phyloP scores from a whole-genome alignment of 2,329 filamentous ascomycete species.

The Claviceps sp. region DNA sequence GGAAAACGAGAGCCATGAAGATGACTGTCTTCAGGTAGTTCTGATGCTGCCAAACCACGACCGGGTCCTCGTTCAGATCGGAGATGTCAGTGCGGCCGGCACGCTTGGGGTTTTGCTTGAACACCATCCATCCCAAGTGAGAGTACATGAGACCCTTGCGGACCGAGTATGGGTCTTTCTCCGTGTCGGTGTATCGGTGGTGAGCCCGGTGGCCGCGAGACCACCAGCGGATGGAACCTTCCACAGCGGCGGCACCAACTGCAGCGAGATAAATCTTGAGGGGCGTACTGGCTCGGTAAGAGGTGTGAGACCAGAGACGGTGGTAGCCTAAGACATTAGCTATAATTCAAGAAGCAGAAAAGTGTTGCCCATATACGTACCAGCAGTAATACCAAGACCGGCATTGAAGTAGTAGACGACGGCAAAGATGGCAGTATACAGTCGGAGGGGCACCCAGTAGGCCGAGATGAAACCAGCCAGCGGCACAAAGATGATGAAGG shows the following conservation, averaged over 20 bases:
- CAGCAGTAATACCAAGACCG: constrained; percentile 65
- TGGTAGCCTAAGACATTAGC: constrained; percentile 26
- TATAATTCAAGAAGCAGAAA: no score
- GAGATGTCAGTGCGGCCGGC: constrained; percentile 81
- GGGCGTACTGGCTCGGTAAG: constrained; percentile 63
- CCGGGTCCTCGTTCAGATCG: constrained; percentile 72
- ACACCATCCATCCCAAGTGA: constrained; percentile 73
- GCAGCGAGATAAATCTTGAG: constrained; percentile 73
- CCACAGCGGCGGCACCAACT: constrained; percentile 68
- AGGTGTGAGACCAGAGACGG: constrained; percentile 74
- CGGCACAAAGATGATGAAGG: constrained; percentile 67
- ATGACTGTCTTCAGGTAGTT: constrained; percentile 73
- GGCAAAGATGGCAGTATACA: constrained; percentile 60
- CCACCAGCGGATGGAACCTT: constrained; percentile 86
- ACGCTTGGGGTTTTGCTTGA: constrained; percentile 86
- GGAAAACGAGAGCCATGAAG: constrained; percentile 64
- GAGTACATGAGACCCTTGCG: constrained; percentile 78
- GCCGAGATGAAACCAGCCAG: constrained; percentile 58
- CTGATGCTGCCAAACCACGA: constrained; percentile 79
- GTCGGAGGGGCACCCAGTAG: constrained; percentile 63
- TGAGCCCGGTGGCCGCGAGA: constrained; percentile 75
- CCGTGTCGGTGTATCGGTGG: constrained; percentile 84
- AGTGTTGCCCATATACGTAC: constrained; percentile 27
- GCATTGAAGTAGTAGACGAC: constrained; percentile 75
- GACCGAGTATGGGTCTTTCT: constrained; percentile 84